Base-by-base conservation (phyloP, 2,329 filamentous ascomycete species). In the Pseudogymnoascus sp. region DNA sequence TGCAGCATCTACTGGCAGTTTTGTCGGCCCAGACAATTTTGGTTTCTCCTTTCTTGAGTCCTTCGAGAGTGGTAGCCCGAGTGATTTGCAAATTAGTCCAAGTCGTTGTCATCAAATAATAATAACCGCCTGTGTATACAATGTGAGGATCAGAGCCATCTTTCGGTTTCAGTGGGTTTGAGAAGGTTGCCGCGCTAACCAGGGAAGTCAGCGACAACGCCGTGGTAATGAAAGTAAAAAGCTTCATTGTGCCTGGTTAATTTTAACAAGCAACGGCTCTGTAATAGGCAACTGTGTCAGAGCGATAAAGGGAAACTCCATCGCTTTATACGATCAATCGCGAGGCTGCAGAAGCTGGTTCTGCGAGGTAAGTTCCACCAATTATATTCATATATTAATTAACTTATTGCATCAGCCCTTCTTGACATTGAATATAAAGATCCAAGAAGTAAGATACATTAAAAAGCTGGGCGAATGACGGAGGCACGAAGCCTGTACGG, bases 21-120 rank as follows among this genome's bases (percentile, higher is more conserved):
- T 70, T 72, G 62, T 81, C 79, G 0, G 75, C 76, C 73, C 80
- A 85, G 28, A 85, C 79, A 2, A 75, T 69, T 65, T 81, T 83
- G 18, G 76, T 78, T 38, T 78, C 75, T 0, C 78, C 81, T 0
- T 76, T 80, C 73, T 83, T 83, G n/a, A 86, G 71, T 0, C 81
- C 82, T 33, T 79, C 77, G 4, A 86, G 71, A 0, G 82, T 85
- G 8, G 73, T 81, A 0, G 83, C 77, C 0, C 81, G 75, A 0
- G 81, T 78, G n/a, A 86, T 77, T 65, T 82, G 75, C 11, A 87
- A 73, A 64, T 85, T 75, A 1, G 74, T 79, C 81, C 81, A 86
- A 25, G 80, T 81, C 0, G 82, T 85, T 0, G 81, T 81, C 66
- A 83, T 78, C 28, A 86, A 73, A 65, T 85, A 84, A 71, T 85